A percentile compares a stretch with the other conserved stretches of the same genome.
phyloP scores from a whole-genome alignment of 306 rosid species.

The Medicago truncatula region MtrunA17r5.0-ANR NC_053049.1:49614001-49614500 shows the following conservation, averaged over 20 bases:
- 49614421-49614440: neutral
- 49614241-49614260: neutral
- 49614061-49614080: neutral
- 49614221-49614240: neutral
- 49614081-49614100: neutral
- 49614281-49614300: neutral
- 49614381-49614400: neutral
- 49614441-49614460: neutral
- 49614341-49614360: too few species aligned
- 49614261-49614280: neutral
- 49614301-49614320: neutral
- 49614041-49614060: slow-evolving; percentile 12
- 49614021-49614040: slow-evolving; percentile 4
- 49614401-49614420: neutral
- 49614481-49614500: neutral
- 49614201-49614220: neutral
- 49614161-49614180: neutral
- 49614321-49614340: neutral
- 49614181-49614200: neutral
- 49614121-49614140: neutral
- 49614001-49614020: neutral
- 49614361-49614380: neutral
- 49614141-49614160: slow-evolving; percentile 7
- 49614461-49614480: neutral
- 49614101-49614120: neutral